phyloP scores from a whole-genome alignment of 805 yeast species.

The Hanseniaspora lindneri region DNA sequence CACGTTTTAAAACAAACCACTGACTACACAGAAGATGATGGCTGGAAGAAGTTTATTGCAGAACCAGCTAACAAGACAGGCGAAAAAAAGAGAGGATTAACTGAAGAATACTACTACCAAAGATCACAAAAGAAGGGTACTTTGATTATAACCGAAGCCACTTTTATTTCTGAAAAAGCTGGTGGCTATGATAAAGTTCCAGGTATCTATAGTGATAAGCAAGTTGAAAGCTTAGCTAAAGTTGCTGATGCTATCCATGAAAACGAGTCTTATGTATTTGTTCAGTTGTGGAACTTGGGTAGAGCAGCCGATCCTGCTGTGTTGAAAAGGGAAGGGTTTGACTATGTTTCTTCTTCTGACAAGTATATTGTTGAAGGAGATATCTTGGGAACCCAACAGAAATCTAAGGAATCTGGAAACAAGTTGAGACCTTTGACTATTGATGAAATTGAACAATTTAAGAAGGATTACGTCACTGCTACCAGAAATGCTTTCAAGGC shows the following conservation, averaged over 20 bases:
- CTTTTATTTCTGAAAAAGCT: slow-evolving; percentile 34
- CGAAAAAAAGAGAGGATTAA: slow-evolving; percentile 33
- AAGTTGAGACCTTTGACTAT: slow-evolving; percentile 18
- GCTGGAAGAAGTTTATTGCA: slow-evolving; percentile 1
- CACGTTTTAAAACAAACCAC: slow-evolving; percentile 9
- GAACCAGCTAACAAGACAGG: slow-evolving; percentile 24
- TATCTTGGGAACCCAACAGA: slow-evolving; percentile 24
- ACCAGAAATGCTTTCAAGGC: slow-evolving; percentile 33
- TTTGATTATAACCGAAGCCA: slow-evolving; percentile 49
- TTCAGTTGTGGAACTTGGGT: slow-evolving; percentile 45
- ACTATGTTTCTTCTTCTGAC: slow-evolving; percentile 34
- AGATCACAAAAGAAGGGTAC: slow-evolving; percentile 48
- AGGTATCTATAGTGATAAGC: slow-evolving; percentile 40
- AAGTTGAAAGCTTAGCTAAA: slow-evolving; percentile 39
- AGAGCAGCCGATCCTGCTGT: slow-evolving; percentile 33
- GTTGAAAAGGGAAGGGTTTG: slow-evolving; percentile 30
- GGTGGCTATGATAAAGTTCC: slow-evolving; percentile 38
- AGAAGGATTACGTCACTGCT: slow-evolving; percentile 34
- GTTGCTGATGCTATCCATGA: slow-evolving; percentile 41
- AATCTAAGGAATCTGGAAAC: slow-evolving; percentile 27
- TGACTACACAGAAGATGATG: background rate
- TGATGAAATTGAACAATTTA: slow-evolving; percentile 32
- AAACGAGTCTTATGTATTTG: slow-evolving; percentile 36
- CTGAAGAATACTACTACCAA: slow-evolving; percentile 43
- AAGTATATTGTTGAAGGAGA: slow-evolving; percentile 27